A percentile compares a stretch with the other conserved stretches of the same genome.
Evolutionary conservation across 1,139 yeast genomes (phyloP).

Genomic region (Spathaspora sp.): DNA sequence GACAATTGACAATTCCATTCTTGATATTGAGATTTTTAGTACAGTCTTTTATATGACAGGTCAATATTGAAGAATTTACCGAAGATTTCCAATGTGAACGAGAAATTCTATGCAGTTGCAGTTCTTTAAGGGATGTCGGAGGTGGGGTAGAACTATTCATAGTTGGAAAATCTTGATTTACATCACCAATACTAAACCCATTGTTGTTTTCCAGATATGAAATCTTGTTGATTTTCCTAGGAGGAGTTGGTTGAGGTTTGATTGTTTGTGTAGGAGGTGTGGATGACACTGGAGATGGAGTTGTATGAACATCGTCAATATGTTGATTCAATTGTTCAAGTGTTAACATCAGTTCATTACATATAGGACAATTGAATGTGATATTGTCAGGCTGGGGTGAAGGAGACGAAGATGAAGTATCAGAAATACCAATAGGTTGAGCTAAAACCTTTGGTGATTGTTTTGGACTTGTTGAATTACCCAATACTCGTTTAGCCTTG

Average conservation of each 20-base stretch:
- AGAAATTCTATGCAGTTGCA: slow-evolving; percentile 30
- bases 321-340: slow-evolving; percentile 65
- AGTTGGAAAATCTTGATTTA: slow-evolving; percentile 4
- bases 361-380: slow-evolving; percentile 19
- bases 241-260: slow-evolving; percentile 10
- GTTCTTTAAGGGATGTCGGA: background rate
- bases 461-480: slow-evolving; percentile 14
- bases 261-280: slow-evolving; percentile 1
- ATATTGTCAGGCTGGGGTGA: background rate
- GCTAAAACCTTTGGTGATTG: background rate
- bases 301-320: slow-evolving; percentile 63
- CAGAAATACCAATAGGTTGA: background rate
- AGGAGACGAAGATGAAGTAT: background rate
- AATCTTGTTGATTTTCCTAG: slow-evolving; percentile 28
- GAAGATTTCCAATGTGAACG: slow-evolving; percentile 68
- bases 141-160: slow-evolving; percentile 4
- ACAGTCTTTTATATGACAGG: slow-evolving; percentile 43
- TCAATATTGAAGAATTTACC: slow-evolving; percentile 22
- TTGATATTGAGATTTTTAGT: slow-evolving; percentile 39
- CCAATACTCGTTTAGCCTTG: slow-evolving; percentile 19
- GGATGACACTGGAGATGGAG: background rate
- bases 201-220: slow-evolving; percentile 36
- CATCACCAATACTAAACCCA: slow-evolving; percentile 32
- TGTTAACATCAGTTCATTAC: slow-evolving; percentile 59
- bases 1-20: slow-evolving; percentile 58